phyloP scores from a whole-genome alignment of 1,284 basidiomycete species.

The Rhodotorula mucilaginosa region DNA sequence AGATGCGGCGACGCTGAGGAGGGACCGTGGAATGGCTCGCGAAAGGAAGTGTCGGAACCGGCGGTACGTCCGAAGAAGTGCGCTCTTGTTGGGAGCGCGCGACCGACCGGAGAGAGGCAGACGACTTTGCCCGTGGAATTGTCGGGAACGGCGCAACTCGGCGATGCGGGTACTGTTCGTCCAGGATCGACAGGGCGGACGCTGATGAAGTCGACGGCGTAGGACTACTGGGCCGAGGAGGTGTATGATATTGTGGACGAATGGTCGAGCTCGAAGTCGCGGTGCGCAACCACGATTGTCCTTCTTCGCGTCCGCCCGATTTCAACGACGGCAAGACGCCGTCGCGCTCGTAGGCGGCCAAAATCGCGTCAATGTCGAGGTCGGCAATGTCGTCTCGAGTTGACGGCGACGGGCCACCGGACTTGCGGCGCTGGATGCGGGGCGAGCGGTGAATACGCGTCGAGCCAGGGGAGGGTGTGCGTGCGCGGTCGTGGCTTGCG shows the following conservation, averaged over 20 bases:
- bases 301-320: neutral
- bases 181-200: neutral
- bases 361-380: constrained; percentile 36
- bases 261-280: constrained; percentile 8
- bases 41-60: constrained; percentile 11
- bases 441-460: neutral
- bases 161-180: constrained; percentile 16
- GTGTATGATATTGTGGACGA: neutral
- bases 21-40: neutral
- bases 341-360: constrained; percentile 20
- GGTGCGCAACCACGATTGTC: neutral
- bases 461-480: neutral
- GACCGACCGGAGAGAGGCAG: neutral
- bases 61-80: constrained; percentile 3
- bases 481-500: no score
- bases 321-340: neutral
- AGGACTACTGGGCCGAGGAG: neutral
- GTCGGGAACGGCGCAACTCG: constrained; percentile 27
- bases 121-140: constrained; percentile 14
- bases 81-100: neutral
- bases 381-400: constrained; percentile 27
- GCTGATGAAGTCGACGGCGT: neutral
- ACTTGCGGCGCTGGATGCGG: neutral
- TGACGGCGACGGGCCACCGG: neutral
- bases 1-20: constrained; percentile 8